Percentiles rank a stretch among this genome's conserved stretches.
phyloP scores from a whole-genome alignment of 2,329 filamentous ascomycete species.

The Tolypocladium cylindrosporum region DNA sequence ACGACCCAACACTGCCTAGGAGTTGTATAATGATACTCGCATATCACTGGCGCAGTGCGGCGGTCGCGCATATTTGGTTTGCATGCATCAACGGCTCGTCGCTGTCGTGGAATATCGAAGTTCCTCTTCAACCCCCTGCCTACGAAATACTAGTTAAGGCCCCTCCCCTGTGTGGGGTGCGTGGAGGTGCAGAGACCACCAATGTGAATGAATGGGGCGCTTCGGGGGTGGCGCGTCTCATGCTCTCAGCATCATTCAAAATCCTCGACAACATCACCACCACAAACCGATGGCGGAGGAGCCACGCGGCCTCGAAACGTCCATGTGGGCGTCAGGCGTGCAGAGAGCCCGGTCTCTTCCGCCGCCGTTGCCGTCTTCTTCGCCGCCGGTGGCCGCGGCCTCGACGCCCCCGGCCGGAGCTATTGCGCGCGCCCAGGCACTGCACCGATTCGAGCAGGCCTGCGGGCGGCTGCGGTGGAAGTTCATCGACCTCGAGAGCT shows the following conservation, averaged over 20 bases:
- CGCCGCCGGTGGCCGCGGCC: not conserved
- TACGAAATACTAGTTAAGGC: no score
- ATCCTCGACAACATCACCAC: not conserved
- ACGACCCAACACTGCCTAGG: not conserved
- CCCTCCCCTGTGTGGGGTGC: no score
- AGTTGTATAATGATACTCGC: not conserved
- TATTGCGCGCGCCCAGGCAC: constrained; percentile 24
- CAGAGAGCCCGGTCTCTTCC: constrained; percentile 4
- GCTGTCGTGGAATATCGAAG: no score
- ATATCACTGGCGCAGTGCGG: not conserved
- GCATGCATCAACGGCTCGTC: not conserved
- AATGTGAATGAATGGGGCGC: not conserved
- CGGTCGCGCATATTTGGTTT: not conserved
- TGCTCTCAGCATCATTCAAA: not conserved
- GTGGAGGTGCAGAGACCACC: no score
- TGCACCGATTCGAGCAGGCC: constrained; percentile 50
- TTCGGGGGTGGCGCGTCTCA: not conserved
- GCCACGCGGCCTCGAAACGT: constrained; percentile 4
- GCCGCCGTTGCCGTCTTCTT: not conserved
- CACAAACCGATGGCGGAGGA: constrained; percentile 2
- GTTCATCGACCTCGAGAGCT: constrained; percentile 46
- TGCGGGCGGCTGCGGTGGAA: constrained; percentile 55
- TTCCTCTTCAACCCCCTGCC: no score
- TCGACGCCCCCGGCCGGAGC: not conserved
- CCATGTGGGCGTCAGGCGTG: constrained; percentile 5